Conservation (phyloP, 139 green algal genomes). For the Picochlorum costavermella region DNA sequence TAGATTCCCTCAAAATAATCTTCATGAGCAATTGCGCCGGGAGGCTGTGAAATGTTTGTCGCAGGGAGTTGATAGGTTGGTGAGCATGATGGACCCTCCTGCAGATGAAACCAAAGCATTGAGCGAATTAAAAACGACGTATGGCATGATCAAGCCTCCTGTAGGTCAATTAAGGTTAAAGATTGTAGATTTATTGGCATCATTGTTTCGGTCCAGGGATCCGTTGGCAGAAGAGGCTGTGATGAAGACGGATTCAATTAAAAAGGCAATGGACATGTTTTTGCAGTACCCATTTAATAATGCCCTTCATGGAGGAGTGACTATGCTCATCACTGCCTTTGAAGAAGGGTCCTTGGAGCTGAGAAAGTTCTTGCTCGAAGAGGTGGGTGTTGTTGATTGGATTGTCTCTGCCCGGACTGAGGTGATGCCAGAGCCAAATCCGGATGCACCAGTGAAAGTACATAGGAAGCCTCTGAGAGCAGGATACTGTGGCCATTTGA, state of each 20-base stretch:
- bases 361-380: conserved; percentile 52
- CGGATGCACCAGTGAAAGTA: conserved; percentile 15
- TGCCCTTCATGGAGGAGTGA: conserved; percentile 70
- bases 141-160: conserved; percentile 60
- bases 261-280: conserved; percentile 62
- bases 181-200: conserved; percentile 67
- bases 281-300: conserved; percentile 83
- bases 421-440: conserved; percentile 32
- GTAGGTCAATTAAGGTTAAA: conserved; percentile 65
- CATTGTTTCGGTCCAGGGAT: conserved; percentile 58
- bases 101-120: background rate
- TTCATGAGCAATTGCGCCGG: conserved; percentile 23
- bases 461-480: conserved; percentile 43
- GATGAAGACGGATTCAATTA: conserved; percentile 40
- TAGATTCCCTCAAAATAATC: conserved; percentile 6
- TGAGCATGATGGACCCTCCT: conserved; percentile 38
- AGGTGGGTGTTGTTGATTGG: conserved; percentile 58
- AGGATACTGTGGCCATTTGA: conserved; percentile 79
- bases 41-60: conserved; percentile 33
- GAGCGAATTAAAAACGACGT: conserved; percentile 55
- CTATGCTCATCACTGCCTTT: conserved; percentile 44
- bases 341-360: conserved; percentile 30
- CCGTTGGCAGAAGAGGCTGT: conserved; percentile 45
- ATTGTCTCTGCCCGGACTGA: conserved; percentile 41
- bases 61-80: conserved; percentile 39